A percentile compares a stretch with the other conserved stretches of the same genome.
Evolutionary conservation across 768 basidiomycete genomes (phyloP).

Genomic region (Strobilomyces dryophilus): DNA sequence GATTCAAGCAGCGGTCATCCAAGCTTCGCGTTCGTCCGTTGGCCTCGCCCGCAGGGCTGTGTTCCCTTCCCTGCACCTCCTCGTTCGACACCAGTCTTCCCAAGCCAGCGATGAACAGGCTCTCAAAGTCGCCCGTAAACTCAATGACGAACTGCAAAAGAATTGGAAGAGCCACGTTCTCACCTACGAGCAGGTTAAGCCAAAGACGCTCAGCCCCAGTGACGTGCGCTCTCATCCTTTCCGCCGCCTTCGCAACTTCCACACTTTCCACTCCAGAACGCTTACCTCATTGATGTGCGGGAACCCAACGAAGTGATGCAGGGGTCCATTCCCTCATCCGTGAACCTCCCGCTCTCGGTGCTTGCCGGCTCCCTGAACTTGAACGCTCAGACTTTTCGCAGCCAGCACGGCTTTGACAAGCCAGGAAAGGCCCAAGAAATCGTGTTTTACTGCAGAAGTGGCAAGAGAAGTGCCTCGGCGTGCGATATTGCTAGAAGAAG

Average conservation of each 20-base stretch:
- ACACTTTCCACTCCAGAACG: constrained; percentile 41
- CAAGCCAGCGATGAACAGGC: constrained; percentile 22
- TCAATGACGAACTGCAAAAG: constrained; percentile 41
- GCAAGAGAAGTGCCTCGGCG: constrained; percentile 77
- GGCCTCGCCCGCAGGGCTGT: constrained; percentile 6
- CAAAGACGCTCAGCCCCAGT: constrained; percentile 71
- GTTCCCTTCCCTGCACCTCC: constrained; percentile 10
- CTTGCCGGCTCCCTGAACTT: constrained; percentile 65
- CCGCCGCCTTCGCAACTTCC: not conserved
- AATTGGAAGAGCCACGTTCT: constrained; percentile 78
- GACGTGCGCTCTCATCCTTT: constrained; percentile 36
- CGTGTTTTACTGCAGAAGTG: constrained; percentile 89
- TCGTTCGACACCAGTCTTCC: constrained; percentile 35
- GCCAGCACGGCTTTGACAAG: constrained; percentile 70
- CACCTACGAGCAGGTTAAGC: constrained; percentile 78
- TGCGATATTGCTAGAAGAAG: constrained; percentile 77
- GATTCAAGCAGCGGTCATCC: constrained; percentile 22
- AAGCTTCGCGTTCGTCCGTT: constrained; percentile 8
- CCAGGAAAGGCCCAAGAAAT: constrained; percentile 68
- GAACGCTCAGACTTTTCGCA: constrained; percentile 49
- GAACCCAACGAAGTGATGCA: constrained; percentile 89
- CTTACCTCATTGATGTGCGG: constrained; percentile 84
- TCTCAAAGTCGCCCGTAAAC: constrained; percentile 29
- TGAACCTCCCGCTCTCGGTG: constrained; percentile 83
- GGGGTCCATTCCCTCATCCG: constrained; percentile 89